Conservation (phyloP, 768 basidiomycete genomes). For the Baorangia bicolor region DNA sequence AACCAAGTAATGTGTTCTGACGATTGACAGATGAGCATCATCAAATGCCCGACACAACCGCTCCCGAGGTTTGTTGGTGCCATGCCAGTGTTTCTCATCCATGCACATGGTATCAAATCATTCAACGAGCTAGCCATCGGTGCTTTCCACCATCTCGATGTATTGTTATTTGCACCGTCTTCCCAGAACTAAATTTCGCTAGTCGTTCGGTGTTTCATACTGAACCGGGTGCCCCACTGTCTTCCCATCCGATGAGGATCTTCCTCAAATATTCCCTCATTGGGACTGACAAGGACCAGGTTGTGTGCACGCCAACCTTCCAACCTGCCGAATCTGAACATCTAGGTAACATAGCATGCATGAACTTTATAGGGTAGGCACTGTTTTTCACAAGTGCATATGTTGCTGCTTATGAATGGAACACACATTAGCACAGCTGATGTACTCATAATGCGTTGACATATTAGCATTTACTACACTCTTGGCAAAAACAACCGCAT, state of each 20-base stretch:
- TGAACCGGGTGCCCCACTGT: background rate
- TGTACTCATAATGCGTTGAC: no score
- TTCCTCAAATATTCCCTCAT: background rate
- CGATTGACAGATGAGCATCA: constrained; percentile 5
- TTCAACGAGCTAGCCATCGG: background rate
- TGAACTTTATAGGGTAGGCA: background rate
- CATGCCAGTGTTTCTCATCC: background rate
- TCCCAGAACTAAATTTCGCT: constrained; percentile 5
- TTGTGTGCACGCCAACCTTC: background rate
- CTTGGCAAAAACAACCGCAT: no score
- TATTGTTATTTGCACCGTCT: background rate
- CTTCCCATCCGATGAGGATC: constrained; percentile 3
- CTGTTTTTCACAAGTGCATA: background rate
- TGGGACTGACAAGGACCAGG: background rate
- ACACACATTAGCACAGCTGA: background rate
- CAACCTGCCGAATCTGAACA: background rate
- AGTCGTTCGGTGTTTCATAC: background rate
- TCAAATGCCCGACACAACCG: background rate
- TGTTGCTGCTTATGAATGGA: background rate
- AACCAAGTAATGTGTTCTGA: constrained; percentile 1
- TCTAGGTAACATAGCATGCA: background rate
- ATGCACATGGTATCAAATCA: background rate
- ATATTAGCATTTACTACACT: no score
- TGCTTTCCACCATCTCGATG: constrained; percentile 7
- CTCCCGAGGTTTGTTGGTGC: background rate